Conservation (phyloP, 2,329 filamentous ascomycete species). For the Talaromyces sp. region DNA sequence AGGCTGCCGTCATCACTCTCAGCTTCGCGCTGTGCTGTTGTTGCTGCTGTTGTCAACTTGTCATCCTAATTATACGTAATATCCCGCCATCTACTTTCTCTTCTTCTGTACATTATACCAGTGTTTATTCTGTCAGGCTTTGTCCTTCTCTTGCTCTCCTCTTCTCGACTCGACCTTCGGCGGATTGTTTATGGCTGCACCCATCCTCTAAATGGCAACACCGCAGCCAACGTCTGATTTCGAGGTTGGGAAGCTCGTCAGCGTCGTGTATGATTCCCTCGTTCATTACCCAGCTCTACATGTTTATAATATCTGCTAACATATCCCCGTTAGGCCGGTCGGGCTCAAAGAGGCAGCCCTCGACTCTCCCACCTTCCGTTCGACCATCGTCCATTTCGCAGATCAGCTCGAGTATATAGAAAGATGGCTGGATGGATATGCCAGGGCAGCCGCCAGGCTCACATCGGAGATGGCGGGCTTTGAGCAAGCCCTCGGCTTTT, state of each 20-base stretch:
- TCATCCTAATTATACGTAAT: neutral
- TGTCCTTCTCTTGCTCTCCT: neutral
- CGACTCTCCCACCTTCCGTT: constrained; percentile 93
- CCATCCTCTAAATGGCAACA: constrained; percentile 22
- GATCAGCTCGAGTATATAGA: constrained; percentile 91
- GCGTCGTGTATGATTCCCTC: constrained; percentile 34
- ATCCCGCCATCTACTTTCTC: neutral
- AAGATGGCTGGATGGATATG: constrained; percentile 77
- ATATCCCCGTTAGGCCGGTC: constrained; percentile 58
- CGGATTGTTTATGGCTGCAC: constrained; percentile 5
- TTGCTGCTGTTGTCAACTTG: neutral
- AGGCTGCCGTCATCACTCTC: neutral
- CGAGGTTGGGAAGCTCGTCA: constrained; percentile 41
- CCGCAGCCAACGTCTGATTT: constrained; percentile 30
- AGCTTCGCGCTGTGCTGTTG: neutral
- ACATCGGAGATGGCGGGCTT: constrained; percentile 63
- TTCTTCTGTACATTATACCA: neutral
- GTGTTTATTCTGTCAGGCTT: neutral
- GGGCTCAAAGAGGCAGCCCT: constrained; percentile 89
- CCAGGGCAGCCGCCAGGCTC: constrained; percentile 57
- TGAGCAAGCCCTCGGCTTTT: constrained; percentile 72
- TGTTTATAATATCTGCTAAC: neutral
- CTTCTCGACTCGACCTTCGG: neutral
- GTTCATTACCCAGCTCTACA: neutral
- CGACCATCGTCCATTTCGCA: constrained; percentile 75